Evolutionary conservation across 768 basidiomycete genomes (phyloP).

Genomic region (Amanita polypyramis): DNA sequence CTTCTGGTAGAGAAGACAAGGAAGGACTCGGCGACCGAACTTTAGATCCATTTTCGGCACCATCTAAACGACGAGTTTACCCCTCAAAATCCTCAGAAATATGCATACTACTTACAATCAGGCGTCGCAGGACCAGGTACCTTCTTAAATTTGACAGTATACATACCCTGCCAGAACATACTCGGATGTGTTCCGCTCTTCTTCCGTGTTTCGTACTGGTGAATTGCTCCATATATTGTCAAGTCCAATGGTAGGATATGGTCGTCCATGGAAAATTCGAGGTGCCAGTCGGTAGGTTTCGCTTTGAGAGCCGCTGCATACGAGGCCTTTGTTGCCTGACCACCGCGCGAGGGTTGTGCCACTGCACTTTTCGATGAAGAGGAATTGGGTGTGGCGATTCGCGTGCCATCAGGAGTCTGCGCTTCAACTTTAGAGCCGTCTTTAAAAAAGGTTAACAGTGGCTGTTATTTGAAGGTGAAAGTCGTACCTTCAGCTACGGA

Average conservation of each 20-base stretch:
- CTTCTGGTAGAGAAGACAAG: conserved; percentile 74
- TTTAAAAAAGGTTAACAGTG: conserved; percentile 16
- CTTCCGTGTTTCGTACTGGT: conserved; percentile 81
- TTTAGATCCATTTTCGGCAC: conserved; percentile 32
- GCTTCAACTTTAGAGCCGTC: conserved; percentile 94
- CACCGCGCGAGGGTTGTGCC: conserved; percentile 19
- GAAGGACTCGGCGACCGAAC: conserved; percentile 55
- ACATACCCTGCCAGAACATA: conserved; percentile 83
- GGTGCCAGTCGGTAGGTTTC: conserved; percentile 92
- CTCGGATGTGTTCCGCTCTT: conserved; percentile 55
- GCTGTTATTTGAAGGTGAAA: conserved; percentile 1
- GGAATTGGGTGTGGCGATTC: conserved; percentile 79
- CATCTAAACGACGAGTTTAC: conserved; percentile 22
- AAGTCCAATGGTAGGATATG: conserved; percentile 74
- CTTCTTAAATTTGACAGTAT: conserved; percentile 90
- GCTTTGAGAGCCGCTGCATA: conserved; percentile 93
- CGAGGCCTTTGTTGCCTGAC: conserved; percentile 40
- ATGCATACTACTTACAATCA: conserved; percentile 39
- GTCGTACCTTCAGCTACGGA: conserved; percentile 66
- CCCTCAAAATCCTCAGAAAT: not conserved
- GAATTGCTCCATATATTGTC: conserved; percentile 94
- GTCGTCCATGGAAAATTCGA: conserved; percentile 92
- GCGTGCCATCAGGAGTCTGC: conserved; percentile 93
- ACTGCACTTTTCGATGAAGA: conserved; percentile 29
- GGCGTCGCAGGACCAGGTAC: conserved; percentile 64